Percentiles rank a stretch among this genome's conserved stretches.
Evolutionary conservation across 140 eudicot genomes (phyloP).

Genomic region (Flaveria floridana): DNA sequence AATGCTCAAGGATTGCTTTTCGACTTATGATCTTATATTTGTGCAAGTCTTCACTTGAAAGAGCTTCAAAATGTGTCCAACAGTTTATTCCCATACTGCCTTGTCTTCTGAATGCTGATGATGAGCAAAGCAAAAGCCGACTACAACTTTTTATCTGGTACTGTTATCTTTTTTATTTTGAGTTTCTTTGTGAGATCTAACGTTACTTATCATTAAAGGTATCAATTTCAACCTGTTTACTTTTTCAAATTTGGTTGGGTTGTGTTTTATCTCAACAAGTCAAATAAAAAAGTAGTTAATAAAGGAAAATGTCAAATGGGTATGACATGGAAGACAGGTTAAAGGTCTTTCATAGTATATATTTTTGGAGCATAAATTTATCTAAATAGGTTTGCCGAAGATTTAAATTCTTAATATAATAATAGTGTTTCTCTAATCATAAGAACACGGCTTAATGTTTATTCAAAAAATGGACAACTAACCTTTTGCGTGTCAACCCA

Average conservation of each 20-base stretch:
- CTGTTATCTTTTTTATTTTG: conserved; percentile 7
- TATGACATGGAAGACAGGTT: not conserved
- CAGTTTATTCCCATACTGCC: conserved; percentile 76
- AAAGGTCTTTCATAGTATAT: not conserved
- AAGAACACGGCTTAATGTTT: not conserved
- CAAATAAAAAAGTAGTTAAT: not conserved
- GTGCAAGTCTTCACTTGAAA: conserved; percentile 77
- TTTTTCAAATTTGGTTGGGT: not conserved
- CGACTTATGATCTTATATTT: conserved; percentile 72
- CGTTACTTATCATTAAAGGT: not conserved
- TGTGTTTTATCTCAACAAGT: not conserved
- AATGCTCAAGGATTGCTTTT: conserved; percentile 79
- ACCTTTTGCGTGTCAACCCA: not conserved
- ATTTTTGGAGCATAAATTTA: not conserved
- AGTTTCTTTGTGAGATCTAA: conserved; percentile 10
- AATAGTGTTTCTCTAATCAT: not conserved
- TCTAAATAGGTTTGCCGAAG: not conserved
- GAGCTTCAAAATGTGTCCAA: conserved; percentile 87
- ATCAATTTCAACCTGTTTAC: not conserved
- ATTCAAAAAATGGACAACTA: not conserved
- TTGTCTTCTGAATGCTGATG: conserved; percentile 72
- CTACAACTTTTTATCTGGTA: conserved; percentile 95
- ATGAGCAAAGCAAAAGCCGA: conserved; percentile 90
- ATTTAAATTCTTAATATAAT: not conserved
- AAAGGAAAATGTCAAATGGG: conserved; percentile 1